Evolutionary conservation across 2,329 filamentous ascomycete genomes (phyloP), one percentile per base, ranked within the genome.

Genomic region (Bipolaris cookei): DNA sequence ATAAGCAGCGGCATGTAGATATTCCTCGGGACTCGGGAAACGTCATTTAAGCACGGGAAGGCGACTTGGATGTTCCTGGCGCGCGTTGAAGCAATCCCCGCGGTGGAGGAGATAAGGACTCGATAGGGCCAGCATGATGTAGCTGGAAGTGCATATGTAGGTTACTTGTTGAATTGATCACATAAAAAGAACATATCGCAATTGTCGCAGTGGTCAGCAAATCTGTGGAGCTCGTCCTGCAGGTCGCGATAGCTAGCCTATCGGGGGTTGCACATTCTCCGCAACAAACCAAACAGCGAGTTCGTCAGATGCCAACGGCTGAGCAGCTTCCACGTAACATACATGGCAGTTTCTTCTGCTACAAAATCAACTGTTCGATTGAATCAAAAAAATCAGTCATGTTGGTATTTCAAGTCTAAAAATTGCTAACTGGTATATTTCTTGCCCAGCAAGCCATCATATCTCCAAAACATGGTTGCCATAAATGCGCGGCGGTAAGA

Each of bases 391-490:
- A 38, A 38, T 28, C 34, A 16, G 34, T 4, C n/a, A 10, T 28
- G n/a, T 41, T 47, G 43, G 34, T 54, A 45, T 54, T 57, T 43
- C 39, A 44, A 49, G 43, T 49, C 38, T 28, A 48, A 43, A 41
- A 44, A 16, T 21, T 44, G 47, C 23, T 42, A 43, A 43, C 50
- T 49, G 54, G 54, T 57, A 51, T 55, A n/a, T 35, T 45, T 39
- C 57, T 63, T 51, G 55, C 61, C 18, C 61, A 60, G 61, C 61
- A 64, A 62, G 54, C 51, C 21, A 30, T 39, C 23, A 54, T 45
- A 51, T 38, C 46, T 51, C 44, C 28, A 28, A 58, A 45, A 44
- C 30, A 56, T 50, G 35, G 45, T 42, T 63, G 50, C 60, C 49
- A 45, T 54, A 60, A 54, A 65, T 51, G 49, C 41, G 39, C 38